Evolutionary conservation across 2,329 filamentous ascomycete species (phyloP), one percentile per base, ranked within the genome.

Genomic region (Monosporascus sp.): DNA sequence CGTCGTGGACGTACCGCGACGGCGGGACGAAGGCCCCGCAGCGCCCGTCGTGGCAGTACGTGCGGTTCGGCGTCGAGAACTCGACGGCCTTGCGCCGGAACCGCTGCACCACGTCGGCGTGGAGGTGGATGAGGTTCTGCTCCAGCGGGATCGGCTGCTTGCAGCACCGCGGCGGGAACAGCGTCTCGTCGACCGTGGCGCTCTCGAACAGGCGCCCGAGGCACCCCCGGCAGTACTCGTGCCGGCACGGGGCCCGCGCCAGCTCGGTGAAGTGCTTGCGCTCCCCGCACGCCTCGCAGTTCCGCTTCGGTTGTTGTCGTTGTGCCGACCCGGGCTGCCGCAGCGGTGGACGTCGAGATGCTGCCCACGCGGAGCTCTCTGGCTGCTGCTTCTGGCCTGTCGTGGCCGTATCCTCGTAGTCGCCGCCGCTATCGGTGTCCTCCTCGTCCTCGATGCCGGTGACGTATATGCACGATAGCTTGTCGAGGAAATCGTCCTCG

Each of bases 111-210:
- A 80, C 46, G 1, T 71, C 52, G 0, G 56, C 5, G 0, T 68
- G 59, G 0, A 85, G 66, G 47, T 77, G 70, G 1, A 59, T 40
- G 0, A 62, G 63, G 27, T 69, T 69, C 0, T 56, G 49, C 1
- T 65, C 62, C 1, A 78, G 48, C 0, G 72, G 63, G 5, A 85
- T 77, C 0, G 62, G 53, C 26, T 73, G 58, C 0, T 59, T 54
- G 60, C 81, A 84, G 65, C 82, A 85, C 2, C 72, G 70, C 0
- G 82, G 80, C 0, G 82, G 82, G 53, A 82, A 85, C 0, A 80
- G 60, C 0, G 73, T 69, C 52, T 84, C 78, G 55, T 83, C 77
- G 0, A 53, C 66, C 22, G 79, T 69, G 0, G 77, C 70, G 0
- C 62, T 51, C 1, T 55, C n/a, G 61, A 84, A 79, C 0, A 83